Evolutionary conservation across 345 rosid genomes (phyloP).

Genomic region (Zanthoxylum bungeanum): DNA sequence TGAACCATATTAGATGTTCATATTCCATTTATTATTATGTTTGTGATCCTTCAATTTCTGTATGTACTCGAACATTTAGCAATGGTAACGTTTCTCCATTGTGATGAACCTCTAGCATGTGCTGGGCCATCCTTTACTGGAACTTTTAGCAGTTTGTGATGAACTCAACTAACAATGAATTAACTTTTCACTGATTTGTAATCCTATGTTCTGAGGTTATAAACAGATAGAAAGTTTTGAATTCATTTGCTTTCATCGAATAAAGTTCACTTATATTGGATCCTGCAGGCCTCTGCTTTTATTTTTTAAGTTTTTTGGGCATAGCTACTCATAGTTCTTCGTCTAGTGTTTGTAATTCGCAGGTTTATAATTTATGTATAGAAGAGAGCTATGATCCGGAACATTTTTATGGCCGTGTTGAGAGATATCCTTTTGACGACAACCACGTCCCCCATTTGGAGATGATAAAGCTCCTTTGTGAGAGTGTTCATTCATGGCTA

Average conservation of each 20-base stretch:
- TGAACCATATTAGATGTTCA: background rate
- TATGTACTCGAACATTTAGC: background rate
- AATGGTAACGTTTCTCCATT: no score
- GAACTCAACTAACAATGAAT: no score
- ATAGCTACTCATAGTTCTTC: background rate
- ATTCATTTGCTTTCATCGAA: background rate
- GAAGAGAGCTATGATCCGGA: slow-evolving; percentile 72
- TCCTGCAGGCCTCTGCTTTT: background rate
- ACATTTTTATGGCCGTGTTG: slow-evolving; percentile 81
- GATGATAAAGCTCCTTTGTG: slow-evolving; percentile 73
- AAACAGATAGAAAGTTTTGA: background rate
- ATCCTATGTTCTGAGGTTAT: background rate
- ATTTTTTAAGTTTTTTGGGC: background rate
- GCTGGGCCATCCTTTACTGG: no score
- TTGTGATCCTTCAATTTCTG: background rate
- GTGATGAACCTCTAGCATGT: no score
- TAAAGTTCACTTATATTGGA: background rate
- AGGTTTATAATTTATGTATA: slow-evolving; percentile 85
- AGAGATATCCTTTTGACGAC: slow-evolving; percentile 82
- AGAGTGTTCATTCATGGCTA: slow-evolving; percentile 83
- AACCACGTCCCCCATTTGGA: slow-evolving; percentile 85
- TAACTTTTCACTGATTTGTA: background rate
- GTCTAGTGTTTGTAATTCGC: background rate
- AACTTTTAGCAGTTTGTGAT: background rate
- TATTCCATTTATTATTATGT: background rate